Evolutionary conservation across 2,329 filamentous ascomycete genomes (phyloP).

Genomic region (Trichoderma sp.): DNA sequence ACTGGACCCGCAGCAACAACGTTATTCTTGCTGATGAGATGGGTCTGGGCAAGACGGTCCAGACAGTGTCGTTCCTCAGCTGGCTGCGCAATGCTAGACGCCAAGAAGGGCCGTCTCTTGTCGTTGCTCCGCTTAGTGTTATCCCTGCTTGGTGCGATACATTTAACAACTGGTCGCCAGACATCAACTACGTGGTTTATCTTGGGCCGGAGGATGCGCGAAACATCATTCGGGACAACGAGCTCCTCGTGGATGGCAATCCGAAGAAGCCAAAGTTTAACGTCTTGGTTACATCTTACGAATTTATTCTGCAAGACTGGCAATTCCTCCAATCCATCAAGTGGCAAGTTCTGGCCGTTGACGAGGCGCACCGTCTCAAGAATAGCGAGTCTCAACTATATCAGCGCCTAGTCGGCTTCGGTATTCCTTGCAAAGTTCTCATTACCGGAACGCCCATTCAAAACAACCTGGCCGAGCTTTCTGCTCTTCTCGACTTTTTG

Average conservation of each 20-base stretch:
- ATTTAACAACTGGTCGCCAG: constrained; percentile 93
- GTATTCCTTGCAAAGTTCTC: constrained; percentile 81
- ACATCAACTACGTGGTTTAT: constrained; percentile 96
- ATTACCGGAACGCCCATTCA: constrained; percentile 98
- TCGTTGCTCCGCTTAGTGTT: constrained; percentile 95
- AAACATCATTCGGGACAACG: constrained; percentile 84
- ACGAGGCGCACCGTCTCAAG: constrained; percentile 95
- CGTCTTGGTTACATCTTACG: constrained; percentile 95
- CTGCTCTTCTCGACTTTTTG: constrained; percentile 90
- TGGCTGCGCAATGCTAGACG: constrained; percentile 89
- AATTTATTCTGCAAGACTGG: constrained; percentile 88
- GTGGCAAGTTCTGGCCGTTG: constrained; percentile 95
- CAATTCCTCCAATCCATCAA: constrained; percentile 86
- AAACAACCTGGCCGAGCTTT: constrained; percentile 91
- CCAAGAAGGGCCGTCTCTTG: constrained; percentile 93
- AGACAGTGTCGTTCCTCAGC: constrained; percentile 95
- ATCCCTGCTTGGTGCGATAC: constrained; percentile 99
- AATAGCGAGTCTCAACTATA: constrained; percentile 96
- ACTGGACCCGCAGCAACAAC: constrained; percentile 92
- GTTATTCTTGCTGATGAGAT: constrained; percentile 98
- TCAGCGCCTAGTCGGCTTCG: constrained; percentile 79
- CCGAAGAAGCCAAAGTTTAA: constrained; percentile 92
- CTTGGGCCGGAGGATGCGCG: constrained; percentile 86
- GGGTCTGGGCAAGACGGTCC: constrained; percentile 97
- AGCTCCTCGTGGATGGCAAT: constrained; percentile 84